Evolutionary conservation across 345 rosid genomes (phyloP), one percentile per base, ranked within the genome.

Genomic region (Sonneratia alba): DNA sequence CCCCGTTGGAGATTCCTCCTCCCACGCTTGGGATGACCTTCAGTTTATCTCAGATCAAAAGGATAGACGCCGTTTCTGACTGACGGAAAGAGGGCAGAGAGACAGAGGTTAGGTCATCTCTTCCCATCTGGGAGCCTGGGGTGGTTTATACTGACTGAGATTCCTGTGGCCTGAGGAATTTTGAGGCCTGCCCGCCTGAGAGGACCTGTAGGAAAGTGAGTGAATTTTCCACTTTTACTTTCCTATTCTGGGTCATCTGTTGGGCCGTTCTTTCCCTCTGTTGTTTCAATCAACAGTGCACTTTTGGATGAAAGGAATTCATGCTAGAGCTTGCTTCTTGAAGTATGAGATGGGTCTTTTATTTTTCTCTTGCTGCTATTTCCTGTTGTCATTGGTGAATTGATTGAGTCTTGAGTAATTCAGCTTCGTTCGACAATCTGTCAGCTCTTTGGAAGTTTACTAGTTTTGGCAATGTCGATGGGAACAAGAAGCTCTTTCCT

Each of bases 1-100:
- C 66, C 18, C 38, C 37, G 19, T 62, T 34, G 18, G 66, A 62
- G 66, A 62, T 62, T 62, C 66, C 38, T 57, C 63, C 34, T 62
- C 66, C 19, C 37, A 32, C 66, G 37, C 37, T 15, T 10, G 37
- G 38, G 2, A 27, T 8, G 32, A 61, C 3, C 16, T 32, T 27
- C 66, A 11, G 66, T 7, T 62, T 62, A 3, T 10, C 51, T 47
- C 66, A 34, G 32, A 32, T 13, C 19, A 62, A 24, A 34, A 11
- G 14, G 7, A 61, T 1, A 27, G 13, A 8, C 34, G n/a, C 64
- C 32, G 11, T 59, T 24, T 59, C 64, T 19, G 64, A n/a, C 64
- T 13, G 11, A 9, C 64, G 19, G 9, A 21, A 22, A 27, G 36
- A 22, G 36, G 7, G 8, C 27, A 16, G 65, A 61, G 65, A 61